phyloP scores from a whole-genome alignment of 129 eudicot species.

The Flaveria ramosissima region DNA sequence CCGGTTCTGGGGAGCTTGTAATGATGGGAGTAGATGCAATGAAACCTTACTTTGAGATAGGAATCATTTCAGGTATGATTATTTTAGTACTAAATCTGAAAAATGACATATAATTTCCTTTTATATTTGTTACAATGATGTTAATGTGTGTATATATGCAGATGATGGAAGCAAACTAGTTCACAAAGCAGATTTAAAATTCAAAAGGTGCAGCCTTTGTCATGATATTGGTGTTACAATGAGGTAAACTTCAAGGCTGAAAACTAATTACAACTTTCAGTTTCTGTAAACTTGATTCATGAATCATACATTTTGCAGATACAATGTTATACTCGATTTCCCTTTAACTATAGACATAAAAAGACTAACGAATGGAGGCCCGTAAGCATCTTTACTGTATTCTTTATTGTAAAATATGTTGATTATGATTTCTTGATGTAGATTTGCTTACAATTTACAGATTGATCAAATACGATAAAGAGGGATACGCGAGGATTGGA shows the following conservation, averaged over 20 bases:
- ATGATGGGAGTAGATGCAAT: constrained; percentile 60
- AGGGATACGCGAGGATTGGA: constrained; percentile 66
- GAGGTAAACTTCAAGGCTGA: constrained; percentile 40
- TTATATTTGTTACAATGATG: too few relatives aligned
- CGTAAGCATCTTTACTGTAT: constrained; percentile 47
- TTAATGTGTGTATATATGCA: constrained; percentile 6
- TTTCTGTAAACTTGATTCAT: neutral
- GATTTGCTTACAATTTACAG: constrained; percentile 32
- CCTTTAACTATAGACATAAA: constrained; percentile 61
- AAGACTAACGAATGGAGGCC: constrained; percentile 64
- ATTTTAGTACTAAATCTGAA: too few relatives aligned
- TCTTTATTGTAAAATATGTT: neutral
- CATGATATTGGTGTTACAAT: constrained; percentile 75
- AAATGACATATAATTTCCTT: too few relatives aligned
- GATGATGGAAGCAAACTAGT: constrained; percentile 58
- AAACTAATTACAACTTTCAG: neutral
- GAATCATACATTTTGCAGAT: constrained; percentile 41
- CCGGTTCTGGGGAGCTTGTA: constrained; percentile 68
- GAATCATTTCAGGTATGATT: constrained; percentile 57
- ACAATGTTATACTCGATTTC: constrained; percentile 69
- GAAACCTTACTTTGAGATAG: constrained; percentile 64
- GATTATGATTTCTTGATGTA: constrained; percentile 2
- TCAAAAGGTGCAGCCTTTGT: constrained; percentile 57
- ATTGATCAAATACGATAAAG: constrained; percentile 46
- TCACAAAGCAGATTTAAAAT: constrained; percentile 61